Base-by-base conservation (phyloP, 2,329 filamentous ascomycete species). In the Lasiodiplodia sp. region DNA sequence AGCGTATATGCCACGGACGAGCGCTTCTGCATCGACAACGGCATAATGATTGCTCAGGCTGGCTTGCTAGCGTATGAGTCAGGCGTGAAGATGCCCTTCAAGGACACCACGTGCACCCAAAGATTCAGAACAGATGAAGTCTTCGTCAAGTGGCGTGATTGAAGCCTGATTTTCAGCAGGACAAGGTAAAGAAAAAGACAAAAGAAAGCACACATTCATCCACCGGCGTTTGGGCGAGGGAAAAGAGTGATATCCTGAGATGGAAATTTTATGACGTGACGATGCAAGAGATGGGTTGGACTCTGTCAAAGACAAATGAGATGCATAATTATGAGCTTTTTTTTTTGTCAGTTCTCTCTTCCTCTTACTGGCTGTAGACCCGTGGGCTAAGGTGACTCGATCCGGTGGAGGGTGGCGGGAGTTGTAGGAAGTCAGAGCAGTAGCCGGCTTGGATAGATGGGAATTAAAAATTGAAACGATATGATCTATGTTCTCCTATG, bases 41-140 rank as follows among this genome's bases (percentile, higher is more conserved):
- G 96, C 60, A 98, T 99, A 77, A 99, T 99, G 96, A 99, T 99
- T 83, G 96, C 96, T 1, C 95, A 99, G 79, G 96, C 96, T 2
- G 96, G 96, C 2, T 81, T 99, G 74, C 79, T 97, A 75, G 94
- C 94, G 1, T 96, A 92, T 78, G 86, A 90, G 79, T 94, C 90
- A 18, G 95, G 95, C 1, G 94, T 93, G 76, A 85, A 82, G 69
- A 97, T 94, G 1, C 82, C 87, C 8, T 78, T 98, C 57, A 89
- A 91, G 71, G 92, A 97, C 55, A 95, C 91, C 73, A 93, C 91
- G 14, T 97, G 80, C 70, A 85, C 83, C 47, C 84, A 86, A 70
- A 75, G 84, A 18, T 86, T 84, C 71, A 76, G 83, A 69, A 86
- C 84, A 5, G 84, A 86, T 69, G 83, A 85, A 70, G 83, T 85